Conservation (phyloP, 352 stramenopile genomes). For the Globisporangium takayamanum region DNA sequence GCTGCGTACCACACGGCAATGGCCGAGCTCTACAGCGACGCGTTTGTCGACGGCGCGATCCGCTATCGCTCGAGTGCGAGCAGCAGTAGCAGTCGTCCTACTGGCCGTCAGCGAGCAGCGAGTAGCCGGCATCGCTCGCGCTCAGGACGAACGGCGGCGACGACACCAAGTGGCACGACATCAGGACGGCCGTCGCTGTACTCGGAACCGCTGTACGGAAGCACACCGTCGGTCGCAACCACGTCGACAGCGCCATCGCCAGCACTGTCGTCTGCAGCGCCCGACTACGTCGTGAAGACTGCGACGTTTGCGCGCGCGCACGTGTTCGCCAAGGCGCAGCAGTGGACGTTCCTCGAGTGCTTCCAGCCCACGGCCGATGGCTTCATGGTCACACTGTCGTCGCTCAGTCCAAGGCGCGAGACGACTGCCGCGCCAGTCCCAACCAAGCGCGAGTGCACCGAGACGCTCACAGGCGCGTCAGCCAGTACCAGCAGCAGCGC, state of each 20-base stretch:
- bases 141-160: no score
- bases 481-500: neutral
- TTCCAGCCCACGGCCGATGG: constrained; percentile 15
- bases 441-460: neutral
- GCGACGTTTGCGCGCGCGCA: constrained; percentile 39
- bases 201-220: neutral
- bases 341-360: constrained; percentile 41
- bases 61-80: constrained; percentile 3
- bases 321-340: constrained; percentile 36
- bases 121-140: no score
- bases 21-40: constrained; percentile 14
- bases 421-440: neutral
- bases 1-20: constrained; percentile 10
- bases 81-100: neutral
- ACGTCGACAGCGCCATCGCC: neutral
- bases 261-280: neutral
- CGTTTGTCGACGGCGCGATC: constrained; percentile 16
- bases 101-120: no score
- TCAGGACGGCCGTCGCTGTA: neutral
- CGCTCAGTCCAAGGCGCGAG: constrained; percentile 12
- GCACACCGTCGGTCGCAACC: neutral
- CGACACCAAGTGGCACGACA: neutral
- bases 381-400: constrained; percentile 41
- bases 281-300: constrained; percentile 33
- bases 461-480: neutral